Conservation (phyloP, 2,329 filamentous ascomycete genomes). For the Fusarium drepaniforme region DNA sequence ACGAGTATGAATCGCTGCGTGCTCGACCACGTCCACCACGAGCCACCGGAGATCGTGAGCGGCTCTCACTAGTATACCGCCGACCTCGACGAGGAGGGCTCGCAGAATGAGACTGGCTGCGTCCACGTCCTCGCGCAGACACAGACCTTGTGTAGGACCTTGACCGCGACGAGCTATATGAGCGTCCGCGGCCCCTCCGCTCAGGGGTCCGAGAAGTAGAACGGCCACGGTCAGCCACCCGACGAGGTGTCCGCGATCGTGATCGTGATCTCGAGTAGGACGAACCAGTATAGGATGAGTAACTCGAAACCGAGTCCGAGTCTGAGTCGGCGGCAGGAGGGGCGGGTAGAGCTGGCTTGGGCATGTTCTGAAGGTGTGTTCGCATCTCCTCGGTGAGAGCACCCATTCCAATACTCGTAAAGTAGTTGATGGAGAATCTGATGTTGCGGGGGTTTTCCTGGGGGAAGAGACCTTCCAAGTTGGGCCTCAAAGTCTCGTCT, state of each 20-base stretch:
- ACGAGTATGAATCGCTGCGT: conserved; percentile 48
- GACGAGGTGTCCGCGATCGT: conserved; percentile 55
- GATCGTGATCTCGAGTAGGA: conserved; percentile 67
- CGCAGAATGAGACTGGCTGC: conserved; percentile 45
- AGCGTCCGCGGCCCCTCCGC: conserved; percentile 40
- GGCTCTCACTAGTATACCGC: conserved; percentile 42
- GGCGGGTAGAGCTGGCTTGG: conserved; percentile 83
- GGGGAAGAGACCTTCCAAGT: conserved; percentile 89
- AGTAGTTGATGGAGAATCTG: conserved; percentile 99
- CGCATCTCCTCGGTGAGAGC: conserved; percentile 95
- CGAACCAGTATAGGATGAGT: conserved; percentile 78
- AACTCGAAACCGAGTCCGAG: conserved; percentile 81
- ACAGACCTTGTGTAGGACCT: conserved; percentile 61
- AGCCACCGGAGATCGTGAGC: conserved; percentile 47
- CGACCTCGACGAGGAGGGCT: conserved; percentile 46
- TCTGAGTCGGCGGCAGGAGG: conserved; percentile 70
- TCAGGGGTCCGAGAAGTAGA: conserved; percentile 46
- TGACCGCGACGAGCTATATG: conserved; percentile 52
- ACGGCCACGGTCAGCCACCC: conserved; percentile 43
- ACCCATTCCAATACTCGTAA: conserved; percentile 98
- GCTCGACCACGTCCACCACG: conserved; percentile 42
- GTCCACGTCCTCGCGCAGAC: conserved; percentile 39
- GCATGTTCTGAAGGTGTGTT: conserved; percentile 88
- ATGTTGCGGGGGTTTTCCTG: conserved; percentile 90
- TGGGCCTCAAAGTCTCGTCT: conserved; percentile 82